Percentiles rank a stretch among this genome's conserved stretches.
phyloP scores from a whole-genome alignment of 1,284 basidiomycete genomes.

The Cryptococcus sp. region DNA sequence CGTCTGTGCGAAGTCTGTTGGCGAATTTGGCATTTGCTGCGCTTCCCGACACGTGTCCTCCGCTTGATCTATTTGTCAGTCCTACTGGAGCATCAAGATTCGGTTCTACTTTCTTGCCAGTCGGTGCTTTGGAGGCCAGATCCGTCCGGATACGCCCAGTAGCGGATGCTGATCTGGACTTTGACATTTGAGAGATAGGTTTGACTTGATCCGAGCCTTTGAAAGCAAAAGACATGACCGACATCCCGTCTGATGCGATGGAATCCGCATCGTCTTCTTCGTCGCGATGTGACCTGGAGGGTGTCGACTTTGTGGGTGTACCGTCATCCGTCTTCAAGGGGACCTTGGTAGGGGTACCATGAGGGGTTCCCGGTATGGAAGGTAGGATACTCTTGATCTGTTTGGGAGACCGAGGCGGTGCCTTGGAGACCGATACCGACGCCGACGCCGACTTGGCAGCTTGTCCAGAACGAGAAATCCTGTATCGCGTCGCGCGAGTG shows the following conservation, averaged over 20 bases:
- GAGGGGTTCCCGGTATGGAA: constrained; percentile 17
- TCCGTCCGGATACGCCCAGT: too few relatives aligned
- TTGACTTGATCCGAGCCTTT: constrained; percentile 26
- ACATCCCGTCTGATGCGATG: constrained; percentile 33
- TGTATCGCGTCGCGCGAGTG: not conserved
- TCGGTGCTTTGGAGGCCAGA: too few relatives aligned
- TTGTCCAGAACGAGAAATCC: constrained; percentile 14
- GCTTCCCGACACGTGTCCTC: constrained; percentile 21
- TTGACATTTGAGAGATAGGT: not conserved
- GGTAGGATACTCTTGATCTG: constrained; percentile 8
- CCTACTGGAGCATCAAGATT: constrained; percentile 2
- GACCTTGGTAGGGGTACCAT: constrained; percentile 22
- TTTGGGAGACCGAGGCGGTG: constrained; percentile 6
- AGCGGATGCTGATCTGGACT: too few relatives aligned
- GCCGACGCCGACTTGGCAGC: not conserved
- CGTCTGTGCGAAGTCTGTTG: constrained; percentile 37
- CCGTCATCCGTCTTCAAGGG: constrained; percentile 30
- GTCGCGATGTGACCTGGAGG: constrained; percentile 1
- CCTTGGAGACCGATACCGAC: not conserved
- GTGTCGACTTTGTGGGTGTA: constrained; percentile 11
- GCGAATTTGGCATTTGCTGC: constrained; percentile 48
- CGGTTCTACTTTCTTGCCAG: not conserved
- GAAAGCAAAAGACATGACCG: constrained; percentile 48
- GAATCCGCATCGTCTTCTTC: constrained; percentile 26
- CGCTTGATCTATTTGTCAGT: constrained; percentile 18